Base-by-base conservation (phyloP, 768 basidiomycete species). In the Roridomyces roridus region DNA sequence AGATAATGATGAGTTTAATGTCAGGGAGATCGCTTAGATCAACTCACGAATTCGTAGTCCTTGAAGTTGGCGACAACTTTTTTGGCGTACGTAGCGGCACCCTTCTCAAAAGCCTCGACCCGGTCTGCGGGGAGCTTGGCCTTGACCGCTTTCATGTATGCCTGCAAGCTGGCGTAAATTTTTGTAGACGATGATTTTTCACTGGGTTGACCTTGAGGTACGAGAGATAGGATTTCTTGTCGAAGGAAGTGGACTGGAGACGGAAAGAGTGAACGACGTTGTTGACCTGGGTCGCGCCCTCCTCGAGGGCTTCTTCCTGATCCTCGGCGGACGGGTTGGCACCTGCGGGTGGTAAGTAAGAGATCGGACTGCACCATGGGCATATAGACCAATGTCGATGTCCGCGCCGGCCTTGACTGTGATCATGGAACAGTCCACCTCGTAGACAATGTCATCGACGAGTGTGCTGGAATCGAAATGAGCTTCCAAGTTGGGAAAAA, bases 261-360 rank as follows among this genome's bases (percentile, higher is more conserved):
- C 96, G 90, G 87, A 96, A 95, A 36, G 94, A 94, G 80, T 93
- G 77, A 47, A 87, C 86, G 62, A 98, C 81, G 74, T 98, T 94
- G 88, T 95, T 98, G 70, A 96, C 89, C 54, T 77, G 77, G 14
- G 46, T 5, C n/a, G 84, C 79, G 60, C 91, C 92, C 1, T 91
- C 90, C 72, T 94, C 96, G 51, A 96, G 72, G 24, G 78, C 79
- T 51, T 98, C 97, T 0, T 85, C 87, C 43, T 77, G 77, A 48
- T 97, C 96, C 77, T 98, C 96, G 6, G 87, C 78, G 41, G 96
- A 98, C 36, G 96, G 90, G 75, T 98, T 96, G 55, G 91, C 94
- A 71, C 96, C 94, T 95, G 63, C 11, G 51, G 29, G 37, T 5
- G 34, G 31, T 50, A 24, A 57, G 47, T 28, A 44, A 36, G 26